A percentile compares a stretch with the other conserved stretches of the same genome.
These are phyloP conservation scores for Sarocladiaceae sp. DNA, from an alignment of 2,329 filamentous ascomycete genomes.

Conservation along the genomic window DNA sequence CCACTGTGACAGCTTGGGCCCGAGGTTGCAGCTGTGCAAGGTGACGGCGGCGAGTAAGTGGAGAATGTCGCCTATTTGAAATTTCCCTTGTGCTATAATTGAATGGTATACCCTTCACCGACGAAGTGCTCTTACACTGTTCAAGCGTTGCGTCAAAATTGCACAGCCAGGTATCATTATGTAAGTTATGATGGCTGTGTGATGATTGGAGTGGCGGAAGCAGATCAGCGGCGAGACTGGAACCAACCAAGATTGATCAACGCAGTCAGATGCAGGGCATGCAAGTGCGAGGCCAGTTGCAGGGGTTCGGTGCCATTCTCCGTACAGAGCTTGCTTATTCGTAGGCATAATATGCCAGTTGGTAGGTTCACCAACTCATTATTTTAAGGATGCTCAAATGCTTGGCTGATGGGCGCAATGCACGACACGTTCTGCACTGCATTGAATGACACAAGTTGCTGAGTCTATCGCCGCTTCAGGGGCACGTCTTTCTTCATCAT, in stretches of 20 bases:
- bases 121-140: background rate
- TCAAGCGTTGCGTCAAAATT: too few relatives aligned
- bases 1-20: constrained; percentile 1
- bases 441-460: too few relatives aligned
- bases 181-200: too few relatives aligned
- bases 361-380: too few relatives aligned
- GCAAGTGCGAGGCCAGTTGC: background rate
- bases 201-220: background rate
- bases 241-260: background rate
- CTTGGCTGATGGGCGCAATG: too few relatives aligned
- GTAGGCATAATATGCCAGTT: too few relatives aligned
- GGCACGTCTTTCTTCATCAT: too few relatives aligned
- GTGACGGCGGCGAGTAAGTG: constrained; percentile 6
- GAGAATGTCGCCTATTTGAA: constrained; percentile 6
- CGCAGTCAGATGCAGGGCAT: constrained; percentile 5
- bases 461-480: too few relatives aligned
- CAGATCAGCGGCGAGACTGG: constrained; percentile 5
- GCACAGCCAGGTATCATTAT: too few relatives aligned
- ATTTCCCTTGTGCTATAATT: constrained; percentile 5
- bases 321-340: background rate
- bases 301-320: background rate
- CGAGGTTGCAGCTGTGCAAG: constrained; percentile 2
- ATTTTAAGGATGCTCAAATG: too few relatives aligned
- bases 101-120: background rate
- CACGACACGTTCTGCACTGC: too few relatives aligned